A percentile compares a stretch with the other conserved stretches of the same genome.
phyloP scores from a whole-genome alignment of 192 early-diverging fungal species.

The Cetraspora pellucida region DNA sequence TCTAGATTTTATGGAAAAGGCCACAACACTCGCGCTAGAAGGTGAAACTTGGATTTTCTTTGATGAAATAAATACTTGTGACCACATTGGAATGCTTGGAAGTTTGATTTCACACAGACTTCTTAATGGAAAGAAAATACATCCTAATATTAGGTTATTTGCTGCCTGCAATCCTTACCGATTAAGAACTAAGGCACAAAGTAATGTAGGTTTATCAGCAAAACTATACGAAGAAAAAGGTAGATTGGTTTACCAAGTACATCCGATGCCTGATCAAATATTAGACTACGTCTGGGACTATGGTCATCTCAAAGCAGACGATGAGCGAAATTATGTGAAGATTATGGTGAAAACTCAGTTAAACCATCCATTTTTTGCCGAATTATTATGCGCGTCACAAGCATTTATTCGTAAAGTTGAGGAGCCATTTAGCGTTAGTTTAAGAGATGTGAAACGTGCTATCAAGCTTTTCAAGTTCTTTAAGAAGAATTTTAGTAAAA shows the following conservation, averaged over 20 bases:
- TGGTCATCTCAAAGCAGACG: constrained; percentile 19
- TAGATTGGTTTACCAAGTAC: constrained; percentile 31
- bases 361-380: background rate
- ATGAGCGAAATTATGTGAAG: background rate
- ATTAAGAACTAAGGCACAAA: constrained; percentile 2
- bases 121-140: constrained; percentile 12
- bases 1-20: background rate
- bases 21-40: background rate
- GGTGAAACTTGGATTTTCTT: constrained; percentile 23
- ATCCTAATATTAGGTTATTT: constrained; percentile 30
- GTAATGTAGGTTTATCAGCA: background rate
- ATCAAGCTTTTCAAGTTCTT: constrained; percentile 19
- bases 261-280: constrained; percentile 28
- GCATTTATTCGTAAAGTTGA: constrained; percentile 28
- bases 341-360: background rate
- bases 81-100: constrained; percentile 27
- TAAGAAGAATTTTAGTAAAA: background rate
- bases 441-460: constrained; percentile 29
- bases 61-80: constrained; percentile 34
- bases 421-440: constrained; percentile 21
- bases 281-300: constrained; percentile 34
- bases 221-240: constrained; percentile 21
- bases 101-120: constrained; percentile 26
- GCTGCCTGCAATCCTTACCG: constrained; percentile 36
- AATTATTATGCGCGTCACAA: constrained; percentile 31